A percentile compares a stretch with the other conserved stretches of the same genome.
These are phyloP conservation scores for Stevia rebaudiana DNA, from an alignment of 140 eudicot species.

Conservation along the genomic window DNA sequence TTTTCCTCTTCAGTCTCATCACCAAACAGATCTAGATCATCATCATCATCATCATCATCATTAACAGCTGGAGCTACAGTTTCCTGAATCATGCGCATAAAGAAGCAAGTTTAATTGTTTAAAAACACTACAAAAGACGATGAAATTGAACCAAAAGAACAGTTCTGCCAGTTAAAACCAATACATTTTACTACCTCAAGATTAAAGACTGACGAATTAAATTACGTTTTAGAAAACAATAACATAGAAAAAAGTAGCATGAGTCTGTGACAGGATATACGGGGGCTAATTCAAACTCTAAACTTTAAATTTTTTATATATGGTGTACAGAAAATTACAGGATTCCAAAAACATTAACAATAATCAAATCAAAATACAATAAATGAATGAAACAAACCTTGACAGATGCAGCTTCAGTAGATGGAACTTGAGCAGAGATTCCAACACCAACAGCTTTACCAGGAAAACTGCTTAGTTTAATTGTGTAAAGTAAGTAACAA, in stretches of 20 bases:
- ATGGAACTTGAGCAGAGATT: constrained; percentile 38
- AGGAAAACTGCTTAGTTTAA: constrained; percentile 57
- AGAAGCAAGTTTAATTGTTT: neutral
- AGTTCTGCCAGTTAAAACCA: neutral
- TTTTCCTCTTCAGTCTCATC: constrained; percentile 97
- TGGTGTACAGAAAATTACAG: no score
- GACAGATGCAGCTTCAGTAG: constrained; percentile 54
- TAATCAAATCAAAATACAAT: no score
- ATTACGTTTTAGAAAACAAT: no score
- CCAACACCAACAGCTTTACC: constrained; percentile 83
- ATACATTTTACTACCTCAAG: no score
- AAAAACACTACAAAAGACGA: neutral
- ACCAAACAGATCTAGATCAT: constrained; percentile 90
- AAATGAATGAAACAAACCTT: constrained; percentile 45
- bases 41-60: constrained; percentile 64
- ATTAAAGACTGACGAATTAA: no score
- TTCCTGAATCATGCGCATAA: constrained; percentile 36
- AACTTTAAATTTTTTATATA: no score
- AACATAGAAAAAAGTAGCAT: no score
- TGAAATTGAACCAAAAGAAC: neutral
- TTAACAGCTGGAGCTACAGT: constrained; percentile 37
- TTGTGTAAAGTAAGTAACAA: constrained; percentile 1
- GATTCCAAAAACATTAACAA: no score
- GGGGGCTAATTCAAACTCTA: no score
- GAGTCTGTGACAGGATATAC: no score